These are phyloP conservation scores for Nicotiana sylvestris DNA, from an alignment of 257 asterid genomes.

Conservation along the genomic window DNA sequence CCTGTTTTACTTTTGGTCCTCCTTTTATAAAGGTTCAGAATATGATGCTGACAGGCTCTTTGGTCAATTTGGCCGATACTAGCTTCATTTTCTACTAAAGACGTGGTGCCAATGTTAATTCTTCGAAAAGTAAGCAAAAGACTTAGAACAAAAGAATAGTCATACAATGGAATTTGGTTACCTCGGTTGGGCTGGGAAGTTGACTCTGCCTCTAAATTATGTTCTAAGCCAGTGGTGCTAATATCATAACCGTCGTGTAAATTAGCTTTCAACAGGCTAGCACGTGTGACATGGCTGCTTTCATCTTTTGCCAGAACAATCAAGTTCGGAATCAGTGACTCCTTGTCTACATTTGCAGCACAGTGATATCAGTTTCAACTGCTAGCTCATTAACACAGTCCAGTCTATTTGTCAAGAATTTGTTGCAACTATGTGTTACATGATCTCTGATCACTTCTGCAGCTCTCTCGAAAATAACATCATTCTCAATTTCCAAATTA, in stretches of 20 bases:
- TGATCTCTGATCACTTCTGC: neutral
- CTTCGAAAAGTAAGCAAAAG: neutral
- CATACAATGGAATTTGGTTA: neutral
- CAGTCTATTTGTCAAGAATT: slow-evolving; percentile 4
- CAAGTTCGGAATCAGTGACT: neutral
- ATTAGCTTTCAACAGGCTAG: neutral
- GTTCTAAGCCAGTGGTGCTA: neutral
- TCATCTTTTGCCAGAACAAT: neutral
- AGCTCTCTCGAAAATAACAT: neutral
- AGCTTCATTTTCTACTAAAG: slow-evolving; percentile 1
- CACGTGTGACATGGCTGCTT: neutral
- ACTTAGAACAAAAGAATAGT: neutral
- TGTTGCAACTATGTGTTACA: neutral
- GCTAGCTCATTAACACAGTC: neutral
- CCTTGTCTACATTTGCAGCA: neutral
- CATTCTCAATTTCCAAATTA: slow-evolving; percentile 1
- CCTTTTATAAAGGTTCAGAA: neutral
- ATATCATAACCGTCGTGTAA: neutral
- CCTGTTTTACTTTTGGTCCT: neutral
- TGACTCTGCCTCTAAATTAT: neutral
- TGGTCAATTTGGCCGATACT: neutral
- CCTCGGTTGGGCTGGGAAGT: slow-evolving; percentile 4
- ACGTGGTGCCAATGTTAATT: neutral
- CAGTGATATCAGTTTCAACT: neutral
- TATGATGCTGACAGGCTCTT: neutral